A percentile compares a stretch with the other conserved stretches of the same genome.
Evolutionary conservation across 768 basidiomycete species (phyloP).

Genomic region (Lyophyllum decastes): DNA sequence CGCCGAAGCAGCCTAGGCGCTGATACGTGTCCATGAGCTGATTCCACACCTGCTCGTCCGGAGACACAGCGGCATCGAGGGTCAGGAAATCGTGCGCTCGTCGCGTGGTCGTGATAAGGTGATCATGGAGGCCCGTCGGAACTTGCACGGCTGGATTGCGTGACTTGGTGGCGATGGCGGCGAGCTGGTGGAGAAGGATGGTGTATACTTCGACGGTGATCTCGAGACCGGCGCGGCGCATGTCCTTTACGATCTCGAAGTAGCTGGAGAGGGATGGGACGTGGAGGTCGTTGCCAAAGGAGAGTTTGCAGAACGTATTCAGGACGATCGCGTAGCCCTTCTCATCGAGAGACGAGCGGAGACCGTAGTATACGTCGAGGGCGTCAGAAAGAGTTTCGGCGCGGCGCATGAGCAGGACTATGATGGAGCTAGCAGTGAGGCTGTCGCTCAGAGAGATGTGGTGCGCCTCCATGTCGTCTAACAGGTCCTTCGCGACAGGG

Average conservation of each 20-base stretch:
- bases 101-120: slow-evolving; percentile 52
- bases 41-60: slow-evolving; percentile 73
- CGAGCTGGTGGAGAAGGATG: slow-evolving; percentile 61
- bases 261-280: slow-evolving; percentile 55
- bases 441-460: slow-evolving; percentile 46
- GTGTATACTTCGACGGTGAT: slow-evolving; percentile 66
- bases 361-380: slow-evolving; percentile 56
- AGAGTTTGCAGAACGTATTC: slow-evolving; percentile 59
- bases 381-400: slow-evolving; percentile 57
- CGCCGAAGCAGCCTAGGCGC: slow-evolving; percentile 67
- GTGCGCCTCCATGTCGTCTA: slow-evolving; percentile 67
- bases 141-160: slow-evolving; percentile 19
- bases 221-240: slow-evolving; percentile 64
- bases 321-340: slow-evolving; percentile 67
- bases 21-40: slow-evolving; percentile 90
- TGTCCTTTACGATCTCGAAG: slow-evolving; percentile 78
- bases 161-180: slow-evolving; percentile 39
- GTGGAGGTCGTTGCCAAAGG: slow-evolving; percentile 43
- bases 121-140: slow-evolving; percentile 22
- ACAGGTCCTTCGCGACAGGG: slow-evolving; percentile 46
- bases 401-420: slow-evolving; percentile 70
- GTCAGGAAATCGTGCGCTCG: slow-evolving; percentile 75
- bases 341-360: slow-evolving; percentile 48
- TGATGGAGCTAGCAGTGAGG: slow-evolving; percentile 47
- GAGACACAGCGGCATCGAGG: slow-evolving; percentile 76